Percentiles rank a stretch among this genome's conserved stretches.
Evolutionary conservation across 1,284 basidiomycete genomes (phyloP).

Genomic region (Pascua guehoae): DNA sequence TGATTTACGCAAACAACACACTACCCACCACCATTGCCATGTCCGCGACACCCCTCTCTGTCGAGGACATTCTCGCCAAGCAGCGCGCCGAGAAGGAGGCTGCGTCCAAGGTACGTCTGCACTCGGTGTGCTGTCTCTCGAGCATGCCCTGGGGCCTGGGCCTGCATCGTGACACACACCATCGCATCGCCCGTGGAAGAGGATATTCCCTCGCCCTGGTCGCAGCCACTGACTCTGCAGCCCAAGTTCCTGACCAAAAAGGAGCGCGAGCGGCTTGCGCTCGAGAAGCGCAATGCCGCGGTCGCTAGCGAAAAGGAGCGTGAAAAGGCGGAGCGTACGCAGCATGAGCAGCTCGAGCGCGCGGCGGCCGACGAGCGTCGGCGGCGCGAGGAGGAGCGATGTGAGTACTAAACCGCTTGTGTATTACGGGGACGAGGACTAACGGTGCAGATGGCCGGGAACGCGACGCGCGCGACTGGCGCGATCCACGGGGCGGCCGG

Average conservation of each 20-base stretch:
- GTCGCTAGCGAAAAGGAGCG: constrained; percentile 57
- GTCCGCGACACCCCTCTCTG: constrained; percentile 40
- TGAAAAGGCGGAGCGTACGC: constrained; percentile 58
- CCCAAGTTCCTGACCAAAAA: constrained; percentile 86
- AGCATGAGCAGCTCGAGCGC: constrained; percentile 66
- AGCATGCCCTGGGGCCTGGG: no score
- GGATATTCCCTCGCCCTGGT: no score
- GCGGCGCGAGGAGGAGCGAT: constrained; percentile 40
- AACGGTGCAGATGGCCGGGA: not conserved
- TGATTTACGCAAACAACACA: not conserved
- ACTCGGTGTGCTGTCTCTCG: not conserved
- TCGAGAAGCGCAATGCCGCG: constrained; percentile 76
- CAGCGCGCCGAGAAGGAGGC: constrained; percentile 84
- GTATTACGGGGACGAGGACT: no score
- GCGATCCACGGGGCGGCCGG: constrained; percentile 13
- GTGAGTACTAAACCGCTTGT: not conserved
- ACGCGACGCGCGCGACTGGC: constrained; percentile 5
- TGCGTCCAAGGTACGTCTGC: constrained; percentile 67
- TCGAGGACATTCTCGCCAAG: constrained; percentile 77
- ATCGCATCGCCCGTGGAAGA: no score
- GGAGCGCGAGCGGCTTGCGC: constrained; percentile 79
- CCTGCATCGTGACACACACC: no score
- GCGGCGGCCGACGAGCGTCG: constrained; percentile 66
- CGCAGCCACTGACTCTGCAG: constrained; percentile 49
- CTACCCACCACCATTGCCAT: constrained; percentile 10